A percentile compares a stretch with the other conserved stretches of the same genome.
Conservation (phyloP, 768 basidiomycete species). For the Lentinula sp. region DNA sequence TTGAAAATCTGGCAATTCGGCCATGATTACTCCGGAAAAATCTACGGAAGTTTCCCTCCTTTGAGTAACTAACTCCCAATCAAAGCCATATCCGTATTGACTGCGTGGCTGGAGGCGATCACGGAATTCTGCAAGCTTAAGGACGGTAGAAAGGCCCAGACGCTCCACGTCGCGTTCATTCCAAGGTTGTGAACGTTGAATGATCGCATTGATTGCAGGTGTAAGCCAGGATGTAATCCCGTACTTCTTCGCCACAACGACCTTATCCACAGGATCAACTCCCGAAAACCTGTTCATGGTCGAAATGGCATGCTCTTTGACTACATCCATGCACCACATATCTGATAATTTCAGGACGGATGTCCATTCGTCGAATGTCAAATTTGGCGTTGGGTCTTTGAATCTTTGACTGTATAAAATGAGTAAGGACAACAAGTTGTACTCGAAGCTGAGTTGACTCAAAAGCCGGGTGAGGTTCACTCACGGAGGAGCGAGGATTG, state of each 20-base stretch:
- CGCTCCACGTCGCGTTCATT: too few relatives aligned
- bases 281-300: neutral
- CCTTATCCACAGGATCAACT: neutral
- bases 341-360: conserved; percentile 1
- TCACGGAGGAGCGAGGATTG: conserved; percentile 1
- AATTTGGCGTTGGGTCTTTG: neutral
- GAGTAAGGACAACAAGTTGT: too few relatives aligned
- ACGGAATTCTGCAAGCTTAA: neutral
- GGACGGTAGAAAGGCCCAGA: neutral
- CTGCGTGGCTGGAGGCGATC: neutral
- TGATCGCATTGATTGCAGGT: neutral
- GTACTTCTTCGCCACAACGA: neutral
- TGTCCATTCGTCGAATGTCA: neutral
- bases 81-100: neutral
- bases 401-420: neutral
- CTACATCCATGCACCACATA: neutral
- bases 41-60: neutral
- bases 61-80: neutral
- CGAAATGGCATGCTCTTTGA: neutral
- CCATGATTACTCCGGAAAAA: neutral
- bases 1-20: neutral
- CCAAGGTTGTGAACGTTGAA: neutral
- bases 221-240: neutral
- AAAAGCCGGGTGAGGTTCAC: neutral
- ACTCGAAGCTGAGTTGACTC: too few relatives aligned